Evolutionary conservation across 768 basidiomycete genomes (phyloP), one percentile per base, ranked within the genome.

Genomic region (Suillus ampliporus): DNA sequence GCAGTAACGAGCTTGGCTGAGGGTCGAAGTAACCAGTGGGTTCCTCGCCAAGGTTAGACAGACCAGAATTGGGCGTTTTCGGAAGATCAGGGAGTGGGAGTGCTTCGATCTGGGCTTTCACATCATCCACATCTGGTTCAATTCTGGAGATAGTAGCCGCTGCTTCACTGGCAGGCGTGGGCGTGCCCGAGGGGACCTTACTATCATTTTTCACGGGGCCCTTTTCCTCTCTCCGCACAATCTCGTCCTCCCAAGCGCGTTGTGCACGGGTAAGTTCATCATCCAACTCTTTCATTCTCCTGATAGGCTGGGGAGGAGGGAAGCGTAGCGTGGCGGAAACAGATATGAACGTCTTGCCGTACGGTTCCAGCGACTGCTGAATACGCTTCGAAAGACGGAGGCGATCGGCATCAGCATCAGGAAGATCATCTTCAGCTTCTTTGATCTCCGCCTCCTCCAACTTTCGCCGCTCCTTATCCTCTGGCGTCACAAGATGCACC

Each of bases 271-370:
- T 78, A n/a, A 97, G 83, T 60, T 89, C 83, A 26, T 89, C 85
- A 68, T 99, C 95, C 7, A 98, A 79, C 67, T 92, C 89, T 69
- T 92, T 90, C 94, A 99, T 97, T 51, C 85, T 84, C 3, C 85
- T 81, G 44, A 99, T 85, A 8, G 95, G 91, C 71, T 93, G 90
- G 5, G 97, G 97, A 26, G 97, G 95, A 15, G 90, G 92, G 73
- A 97, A 97, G 5, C 94, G 87, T 52, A 98, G 79, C 0, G 95
- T 94, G 0, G 96, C 91, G 3, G 96, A 98, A 47, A 95, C 92
- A 2, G 97, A 99, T 35, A 98, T 91, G 70, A 95, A 94, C 2
- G 92, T 95, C 64, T 81, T 87, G 67, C 82, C 79, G 73, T 97
- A 99, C 2, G 92, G 91, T 44, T 91, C 86, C n/a, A 96, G 80